Conservation (phyloP, 768 basidiomycete species). For the Pisolithus tinctorius region DNA sequence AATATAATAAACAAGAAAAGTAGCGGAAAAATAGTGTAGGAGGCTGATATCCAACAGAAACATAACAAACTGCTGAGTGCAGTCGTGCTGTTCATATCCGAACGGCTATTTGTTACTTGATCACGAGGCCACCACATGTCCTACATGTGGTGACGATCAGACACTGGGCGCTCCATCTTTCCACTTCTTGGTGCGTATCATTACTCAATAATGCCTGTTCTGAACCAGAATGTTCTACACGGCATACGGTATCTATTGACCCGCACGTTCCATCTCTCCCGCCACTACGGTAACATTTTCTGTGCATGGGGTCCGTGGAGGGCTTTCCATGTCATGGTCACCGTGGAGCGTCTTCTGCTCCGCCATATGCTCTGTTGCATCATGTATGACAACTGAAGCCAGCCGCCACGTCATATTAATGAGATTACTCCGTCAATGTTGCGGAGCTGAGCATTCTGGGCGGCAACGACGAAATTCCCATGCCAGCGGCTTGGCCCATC, state of each 20-base stretch:
- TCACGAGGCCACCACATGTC: constrained; percentile 13
- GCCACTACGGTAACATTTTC: no score
- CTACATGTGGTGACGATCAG: no score
- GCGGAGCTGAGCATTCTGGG: not conserved
- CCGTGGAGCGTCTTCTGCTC: not conserved
- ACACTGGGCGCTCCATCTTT: not conserved
- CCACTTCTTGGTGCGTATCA: not conserved
- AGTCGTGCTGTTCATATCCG: constrained; percentile 20
- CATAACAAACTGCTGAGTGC: not conserved
- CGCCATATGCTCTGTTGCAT: not conserved
- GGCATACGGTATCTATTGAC: not conserved
- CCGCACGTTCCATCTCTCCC: not conserved
- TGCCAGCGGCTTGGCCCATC: no score
- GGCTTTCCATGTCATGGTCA: not conserved
- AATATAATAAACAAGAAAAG: not conserved
- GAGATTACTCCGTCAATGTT: not conserved
- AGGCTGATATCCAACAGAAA: not conserved
- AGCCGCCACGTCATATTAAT: not conserved
- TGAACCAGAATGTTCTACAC: not conserved
- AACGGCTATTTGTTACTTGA: not conserved
- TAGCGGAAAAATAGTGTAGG: not conserved
- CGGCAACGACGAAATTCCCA: not conserved
- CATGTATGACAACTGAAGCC: not conserved
- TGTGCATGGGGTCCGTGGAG: not conserved
- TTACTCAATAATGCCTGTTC: not conserved